Percentiles rank a stretch among this genome's conserved stretches.
These are phyloP conservation scores for Aspergillus taichungensis DNA, from an alignment of 495 filamentous ascomycete genomes.

Conservation along the genomic window DNA sequence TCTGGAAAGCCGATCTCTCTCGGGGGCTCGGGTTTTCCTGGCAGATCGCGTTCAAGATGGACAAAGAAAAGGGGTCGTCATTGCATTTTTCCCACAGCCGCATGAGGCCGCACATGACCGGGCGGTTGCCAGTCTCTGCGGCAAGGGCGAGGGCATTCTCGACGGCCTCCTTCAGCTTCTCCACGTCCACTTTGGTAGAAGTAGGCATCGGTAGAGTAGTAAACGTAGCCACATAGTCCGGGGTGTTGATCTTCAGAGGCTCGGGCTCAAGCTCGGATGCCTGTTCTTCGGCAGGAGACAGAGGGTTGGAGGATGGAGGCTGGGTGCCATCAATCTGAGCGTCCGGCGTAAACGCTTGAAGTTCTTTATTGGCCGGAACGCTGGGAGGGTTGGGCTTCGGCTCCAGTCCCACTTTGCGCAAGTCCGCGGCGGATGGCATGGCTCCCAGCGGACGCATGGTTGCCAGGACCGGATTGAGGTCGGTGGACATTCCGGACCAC, in stretches of 20 bases:
- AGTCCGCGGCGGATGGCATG: conserved; percentile 18
- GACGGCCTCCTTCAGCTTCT: conserved; percentile 16
- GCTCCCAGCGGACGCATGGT: conserved; percentile 25
- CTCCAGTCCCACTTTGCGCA: conserved; percentile 22
- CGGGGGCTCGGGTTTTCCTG: conserved; percentile 14
- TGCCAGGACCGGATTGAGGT: conserved; percentile 18
- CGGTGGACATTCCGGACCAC: conserved; percentile 21
- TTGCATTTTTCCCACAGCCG: conserved; percentile 19
- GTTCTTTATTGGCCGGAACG: conserved; percentile 12
- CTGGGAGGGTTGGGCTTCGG: conserved; percentile 10
- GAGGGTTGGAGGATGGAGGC: conserved; percentile 4
- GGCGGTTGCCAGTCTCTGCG: conserved; percentile 15
- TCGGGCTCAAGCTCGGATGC: not conserved
- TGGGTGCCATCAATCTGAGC: conserved; percentile 10
- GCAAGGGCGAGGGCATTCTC: conserved; percentile 15
- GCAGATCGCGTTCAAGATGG: conserved; percentile 18
- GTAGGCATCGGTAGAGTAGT: conserved; percentile 14
- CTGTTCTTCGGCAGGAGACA: conserved; percentile 10
- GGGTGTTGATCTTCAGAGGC: conserved; percentile 1
- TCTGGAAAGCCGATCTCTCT: conserved; percentile 19
- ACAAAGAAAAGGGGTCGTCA: conserved; percentile 18
- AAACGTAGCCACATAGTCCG: conserved; percentile 11
- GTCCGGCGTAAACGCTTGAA: conserved; percentile 2
- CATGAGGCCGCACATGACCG: conserved; percentile 19
- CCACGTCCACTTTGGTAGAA: conserved; percentile 17